A percentile compares a stretch with the other conserved stretches of the same genome.
phyloP scores from a whole-genome alignment of 768 basidiomycete species.

The Lentinula lateritia region DNA sequence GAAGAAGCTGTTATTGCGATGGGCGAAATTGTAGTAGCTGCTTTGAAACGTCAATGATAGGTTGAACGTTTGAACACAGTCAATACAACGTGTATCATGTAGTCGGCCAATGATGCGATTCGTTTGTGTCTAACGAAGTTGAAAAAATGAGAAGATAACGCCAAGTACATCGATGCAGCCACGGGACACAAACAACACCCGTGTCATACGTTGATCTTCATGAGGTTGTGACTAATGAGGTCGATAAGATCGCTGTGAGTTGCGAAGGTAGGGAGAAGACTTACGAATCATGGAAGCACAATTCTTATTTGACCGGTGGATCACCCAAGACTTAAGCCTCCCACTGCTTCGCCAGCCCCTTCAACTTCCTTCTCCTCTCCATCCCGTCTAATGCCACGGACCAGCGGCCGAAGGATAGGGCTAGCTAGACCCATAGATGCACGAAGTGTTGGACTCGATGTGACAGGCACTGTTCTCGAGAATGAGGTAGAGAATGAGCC shows the following conservation, averaged over 20 bases:
- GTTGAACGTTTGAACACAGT: neutral
- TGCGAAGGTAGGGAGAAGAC: neutral
- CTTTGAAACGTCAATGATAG: slow-evolving; percentile 27
- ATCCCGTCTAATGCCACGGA: slow-evolving; percentile 44
- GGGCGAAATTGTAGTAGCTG: slow-evolving; percentile 58
- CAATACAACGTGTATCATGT: neutral
- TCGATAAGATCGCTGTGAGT: neutral
- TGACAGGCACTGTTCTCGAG: slow-evolving; percentile 46
- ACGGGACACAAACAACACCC: neutral
- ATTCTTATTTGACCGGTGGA: neutral
- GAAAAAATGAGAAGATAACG: slow-evolving; percentile 2
- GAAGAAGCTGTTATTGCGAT: slow-evolving; percentile 72
- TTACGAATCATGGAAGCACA: neutral
- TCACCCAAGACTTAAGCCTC: slow-evolving; percentile 49
- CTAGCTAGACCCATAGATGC: slow-evolving; percentile 69
- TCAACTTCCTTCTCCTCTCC: slow-evolving; percentile 69
- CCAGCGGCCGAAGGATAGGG: slow-evolving; percentile 68
- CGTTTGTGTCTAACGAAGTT: neutral
- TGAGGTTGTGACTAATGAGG: neutral
- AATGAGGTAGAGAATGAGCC: slow-evolving; percentile 41
- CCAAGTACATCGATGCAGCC: neutral
- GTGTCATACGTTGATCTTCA: neutral
- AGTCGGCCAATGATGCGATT: neutral
- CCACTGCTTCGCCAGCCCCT: slow-evolving; percentile 75
- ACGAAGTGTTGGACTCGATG: slow-evolving; percentile 73